A percentile compares a stretch with the other conserved stretches of the same genome.
Conservation (phyloP, 768 basidiomycete species). For the Russula olivacea region DNA sequence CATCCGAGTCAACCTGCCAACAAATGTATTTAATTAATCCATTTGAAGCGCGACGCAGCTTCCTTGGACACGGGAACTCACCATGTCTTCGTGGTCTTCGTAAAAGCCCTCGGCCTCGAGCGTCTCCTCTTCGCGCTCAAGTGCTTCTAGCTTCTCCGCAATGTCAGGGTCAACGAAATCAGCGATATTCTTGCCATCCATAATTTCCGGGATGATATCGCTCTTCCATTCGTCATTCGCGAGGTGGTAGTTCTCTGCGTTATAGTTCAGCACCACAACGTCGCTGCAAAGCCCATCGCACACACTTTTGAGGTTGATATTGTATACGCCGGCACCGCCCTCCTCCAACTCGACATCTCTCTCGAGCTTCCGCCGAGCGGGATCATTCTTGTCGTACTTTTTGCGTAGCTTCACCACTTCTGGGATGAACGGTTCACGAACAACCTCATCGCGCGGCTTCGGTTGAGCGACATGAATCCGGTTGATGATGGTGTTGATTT, state of each 20-base stretch:
- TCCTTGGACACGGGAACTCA: conserved; percentile 33
- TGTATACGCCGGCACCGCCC: conserved; percentile 88
- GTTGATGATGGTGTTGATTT: conserved; percentile 89
- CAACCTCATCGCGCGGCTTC: conserved; percentile 83
- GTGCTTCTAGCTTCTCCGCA: conserved; percentile 90
- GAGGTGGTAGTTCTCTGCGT: conserved; percentile 82
- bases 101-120: conserved; percentile 96
- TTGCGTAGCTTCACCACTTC: conserved; percentile 67
- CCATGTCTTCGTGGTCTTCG: conserved; percentile 82
- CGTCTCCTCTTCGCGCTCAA: conserved; percentile 93
- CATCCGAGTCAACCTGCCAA: conserved; percentile 46
- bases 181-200: conserved; percentile 97
- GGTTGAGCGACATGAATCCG: conserved; percentile 95
- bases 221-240: conserved; percentile 90
- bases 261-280: background rate
- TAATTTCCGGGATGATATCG: conserved; percentile 96
- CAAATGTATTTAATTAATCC: background rate
- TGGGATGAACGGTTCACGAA: conserved; percentile 84
- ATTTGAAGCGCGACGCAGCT: background rate
- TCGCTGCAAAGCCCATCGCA: conserved; percentile 21
- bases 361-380: conserved; percentile 65
- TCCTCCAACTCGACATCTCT: conserved; percentile 80
- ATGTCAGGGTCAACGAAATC: conserved; percentile 99
- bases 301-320: conserved; percentile 84
- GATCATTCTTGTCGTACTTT: conserved; percentile 86